A percentile compares a stretch with the other conserved stretches of the same genome.
Conservation (phyloP, 441 rosid genomes). For the Jatropha multifida region DNA sequence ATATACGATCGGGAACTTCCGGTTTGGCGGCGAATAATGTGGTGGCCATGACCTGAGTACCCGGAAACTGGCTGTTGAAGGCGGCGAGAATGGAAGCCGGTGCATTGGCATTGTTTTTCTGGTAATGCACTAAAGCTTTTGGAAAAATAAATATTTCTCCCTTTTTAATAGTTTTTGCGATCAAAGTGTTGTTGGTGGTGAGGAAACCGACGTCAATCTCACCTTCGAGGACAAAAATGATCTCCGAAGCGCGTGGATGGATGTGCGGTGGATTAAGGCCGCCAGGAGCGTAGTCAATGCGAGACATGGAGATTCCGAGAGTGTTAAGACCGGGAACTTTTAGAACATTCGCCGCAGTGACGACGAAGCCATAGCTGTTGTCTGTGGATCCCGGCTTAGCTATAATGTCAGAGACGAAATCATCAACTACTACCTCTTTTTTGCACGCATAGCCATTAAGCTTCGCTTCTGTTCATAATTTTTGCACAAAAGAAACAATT, state of each 20-base stretch:
- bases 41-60: constrained; percentile 40
- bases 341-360: constrained; percentile 41
- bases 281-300: constrained; percentile 54
- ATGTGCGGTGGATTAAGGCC: constrained; percentile 68
- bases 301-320: constrained; percentile 47
- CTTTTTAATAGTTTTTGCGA: constrained; percentile 36
- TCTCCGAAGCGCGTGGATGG: constrained; percentile 61
- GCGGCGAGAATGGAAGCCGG: constrained; percentile 46
- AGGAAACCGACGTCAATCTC: constrained; percentile 51
- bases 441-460: constrained; percentile 55
- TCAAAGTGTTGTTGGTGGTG: constrained; percentile 44
- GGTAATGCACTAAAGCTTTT: constrained; percentile 52
- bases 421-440: constrained; percentile 30
- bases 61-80: constrained; percentile 58
- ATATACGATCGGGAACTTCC: constrained; percentile 40
- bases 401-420: constrained; percentile 44
- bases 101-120: constrained; percentile 35
- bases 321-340: constrained; percentile 59
- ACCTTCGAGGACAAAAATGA: constrained; percentile 50
- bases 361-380: constrained; percentile 39
- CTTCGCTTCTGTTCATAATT: constrained; percentile 30
- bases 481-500: background rate
- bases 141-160: constrained; percentile 53
- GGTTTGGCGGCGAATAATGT: constrained; percentile 48
- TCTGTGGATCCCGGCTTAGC: constrained; percentile 42